phyloP scores from a whole-genome alignment of 495 filamentous ascomycete species.

The Talaromyces proteolyticus region DNA sequence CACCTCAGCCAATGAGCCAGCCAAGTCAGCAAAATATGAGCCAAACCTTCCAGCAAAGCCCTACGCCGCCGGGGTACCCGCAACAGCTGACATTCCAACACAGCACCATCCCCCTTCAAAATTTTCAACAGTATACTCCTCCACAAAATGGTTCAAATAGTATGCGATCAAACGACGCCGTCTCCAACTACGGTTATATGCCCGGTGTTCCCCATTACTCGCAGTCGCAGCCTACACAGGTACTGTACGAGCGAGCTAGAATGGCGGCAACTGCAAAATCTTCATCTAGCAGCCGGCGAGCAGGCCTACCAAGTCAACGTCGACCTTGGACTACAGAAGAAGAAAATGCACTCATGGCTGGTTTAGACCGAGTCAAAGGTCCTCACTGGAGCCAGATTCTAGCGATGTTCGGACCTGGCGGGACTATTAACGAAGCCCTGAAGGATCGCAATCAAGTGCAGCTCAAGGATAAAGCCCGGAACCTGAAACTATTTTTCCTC shows the following conservation, averaged over 20 bases:
- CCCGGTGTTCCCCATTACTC: slow-evolving; percentile 53
- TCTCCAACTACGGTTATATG: slow-evolving; percentile 40
- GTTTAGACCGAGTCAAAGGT: slow-evolving; percentile 84
- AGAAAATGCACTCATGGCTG: slow-evolving; percentile 88
- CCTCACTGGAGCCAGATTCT: slow-evolving; percentile 97
- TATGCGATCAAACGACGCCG: slow-evolving; percentile 23
- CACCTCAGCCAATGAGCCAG: slow-evolving; percentile 18
- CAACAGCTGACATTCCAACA: slow-evolving; percentile 36
- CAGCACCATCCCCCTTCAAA: slow-evolving; percentile 26
- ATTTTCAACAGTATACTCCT: slow-evolving; percentile 42
- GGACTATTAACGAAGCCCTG: slow-evolving; percentile 75
- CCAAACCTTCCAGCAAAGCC: slow-evolving; percentile 29
- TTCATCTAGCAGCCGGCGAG: slow-evolving; percentile 64
- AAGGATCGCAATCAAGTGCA: slow-evolving; percentile 95
- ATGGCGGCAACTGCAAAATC: slow-evolving; percentile 77
- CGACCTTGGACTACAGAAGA: slow-evolving; percentile 88
- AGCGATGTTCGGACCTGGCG: slow-evolving; percentile 77
- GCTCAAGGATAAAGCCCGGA: slow-evolving; percentile 91
- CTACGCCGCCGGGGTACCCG: slow-evolving; percentile 34
- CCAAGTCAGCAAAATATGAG: slow-evolving; percentile 18
- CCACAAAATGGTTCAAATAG: slow-evolving; percentile 29
- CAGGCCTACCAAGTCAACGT: slow-evolving; percentile 76
- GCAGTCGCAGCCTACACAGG: slow-evolving; percentile 71
- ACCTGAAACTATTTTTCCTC: slow-evolving; percentile 91
- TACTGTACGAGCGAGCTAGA: slow-evolving; percentile 76